These are phyloP conservation scores for Aegle marmelos DNA, from an alignment of 345 rosid genomes.

Conservation along the genomic window DNA sequence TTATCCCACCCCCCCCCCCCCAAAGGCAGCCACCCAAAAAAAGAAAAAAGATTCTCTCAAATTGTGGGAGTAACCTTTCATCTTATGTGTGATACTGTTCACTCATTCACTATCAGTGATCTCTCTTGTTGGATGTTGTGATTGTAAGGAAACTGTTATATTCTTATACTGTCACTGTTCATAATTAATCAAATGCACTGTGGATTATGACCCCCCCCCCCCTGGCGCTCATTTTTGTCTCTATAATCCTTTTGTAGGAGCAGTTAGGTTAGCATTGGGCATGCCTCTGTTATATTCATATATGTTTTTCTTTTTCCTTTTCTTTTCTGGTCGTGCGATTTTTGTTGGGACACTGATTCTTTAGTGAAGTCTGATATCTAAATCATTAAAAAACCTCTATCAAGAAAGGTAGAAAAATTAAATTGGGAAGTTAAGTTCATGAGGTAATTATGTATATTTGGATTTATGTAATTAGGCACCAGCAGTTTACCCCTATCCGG, in stretches of 20 bases:
- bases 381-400: not conserved
- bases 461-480: constrained; percentile 52
- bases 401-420: not conserved
- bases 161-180: not conserved
- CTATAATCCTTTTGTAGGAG: not conserved
- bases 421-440: constrained; percentile 11
- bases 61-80: not conserved
- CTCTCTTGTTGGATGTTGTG: not conserved
- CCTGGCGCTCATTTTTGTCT: not conserved
- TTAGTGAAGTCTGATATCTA: constrained; percentile 6
- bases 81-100: not conserved
- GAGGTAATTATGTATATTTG: constrained; percentile 21
- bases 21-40: no score
- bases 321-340: not conserved
- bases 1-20: no score
- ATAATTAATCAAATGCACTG: not conserved
- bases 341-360: not conserved
- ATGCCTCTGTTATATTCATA: not conserved
- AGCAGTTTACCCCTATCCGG: constrained; percentile 79
- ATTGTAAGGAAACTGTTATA: not conserved
- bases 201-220: no score
- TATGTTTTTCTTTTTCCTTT: not conserved
- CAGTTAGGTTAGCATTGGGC: not conserved
- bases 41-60: not conserved
- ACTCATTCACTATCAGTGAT: not conserved